Conservation (phyloP, 2,329 filamentous ascomycete species). For the Neocucurbitaria cava region DNA sequence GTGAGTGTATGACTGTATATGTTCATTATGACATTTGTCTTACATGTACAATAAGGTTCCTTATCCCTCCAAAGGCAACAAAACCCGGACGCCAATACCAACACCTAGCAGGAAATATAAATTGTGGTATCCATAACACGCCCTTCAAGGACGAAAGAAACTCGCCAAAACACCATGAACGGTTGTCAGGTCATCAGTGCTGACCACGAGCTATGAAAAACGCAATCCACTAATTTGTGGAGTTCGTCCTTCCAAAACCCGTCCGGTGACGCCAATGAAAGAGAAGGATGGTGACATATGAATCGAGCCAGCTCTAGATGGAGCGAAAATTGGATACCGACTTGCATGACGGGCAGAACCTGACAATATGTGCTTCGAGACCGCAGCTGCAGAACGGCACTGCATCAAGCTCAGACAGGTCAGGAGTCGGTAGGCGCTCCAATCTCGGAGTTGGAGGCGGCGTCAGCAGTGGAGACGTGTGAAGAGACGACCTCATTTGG, state of each 20-base stretch:
- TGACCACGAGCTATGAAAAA: neutral
- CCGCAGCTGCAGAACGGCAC: constrained; percentile 45
- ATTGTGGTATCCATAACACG: neutral
- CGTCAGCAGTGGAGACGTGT: constrained; percentile 7
- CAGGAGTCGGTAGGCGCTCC: constrained; percentile 42
- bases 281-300: neutral
- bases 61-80: neutral
- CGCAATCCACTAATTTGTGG: neutral
- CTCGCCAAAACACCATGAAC: neutral
- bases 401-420: constrained; percentile 37
- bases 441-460: constrained; percentile 43
- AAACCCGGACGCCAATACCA: neutral
- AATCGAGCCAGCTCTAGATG: neutral
- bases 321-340: constrained; percentile 3
- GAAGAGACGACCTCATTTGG: neutral
- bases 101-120: neutral
- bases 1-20: neutral
- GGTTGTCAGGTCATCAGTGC: neutral
- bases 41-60: neutral
- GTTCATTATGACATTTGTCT: neutral
- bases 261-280: neutral
- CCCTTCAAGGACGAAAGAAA: neutral
- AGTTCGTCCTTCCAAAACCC: neutral
- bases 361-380: constrained; percentile 10
- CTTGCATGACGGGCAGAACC: constrained; percentile 28